Evolutionary conservation across 2,329 filamentous ascomycete genomes (phyloP).

Genomic region (Xylaria sp.): DNA sequence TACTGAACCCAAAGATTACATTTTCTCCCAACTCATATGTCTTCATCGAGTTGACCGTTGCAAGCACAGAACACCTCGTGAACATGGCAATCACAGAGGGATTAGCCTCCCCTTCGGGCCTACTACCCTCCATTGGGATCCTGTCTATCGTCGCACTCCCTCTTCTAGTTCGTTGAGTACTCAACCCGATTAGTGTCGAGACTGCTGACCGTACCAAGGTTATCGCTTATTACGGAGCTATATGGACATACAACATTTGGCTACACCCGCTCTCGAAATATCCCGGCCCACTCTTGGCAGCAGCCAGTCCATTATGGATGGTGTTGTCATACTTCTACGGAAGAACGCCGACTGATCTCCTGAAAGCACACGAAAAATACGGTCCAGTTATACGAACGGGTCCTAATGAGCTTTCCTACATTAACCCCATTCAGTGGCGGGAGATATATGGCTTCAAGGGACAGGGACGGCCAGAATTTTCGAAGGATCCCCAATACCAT

Average conservation of each 20-base stretch:
- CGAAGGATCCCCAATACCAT: slow-evolving; percentile 11
- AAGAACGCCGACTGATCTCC: slow-evolving; percentile 15
- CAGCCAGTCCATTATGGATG: slow-evolving; percentile 26
- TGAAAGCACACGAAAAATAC: slow-evolving; percentile 19
- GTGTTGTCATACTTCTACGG: slow-evolving; percentile 19
- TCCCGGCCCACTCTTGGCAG: slow-evolving; percentile 18
- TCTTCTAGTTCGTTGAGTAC: neutral
- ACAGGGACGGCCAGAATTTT: slow-evolving; percentile 16
- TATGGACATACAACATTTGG: slow-evolving; percentile 23
- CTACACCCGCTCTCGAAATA: slow-evolving; percentile 28
- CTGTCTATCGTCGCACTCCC: neutral
- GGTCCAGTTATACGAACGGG: slow-evolving; percentile 22
- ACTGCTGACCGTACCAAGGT: neutral
- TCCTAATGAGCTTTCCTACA: slow-evolving; percentile 24
- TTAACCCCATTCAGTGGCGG: slow-evolving; percentile 22
- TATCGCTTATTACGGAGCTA: slow-evolving; percentile 11
- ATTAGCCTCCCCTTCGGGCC: neutral
- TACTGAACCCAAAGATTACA: neutral
- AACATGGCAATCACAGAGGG: slow-evolving; percentile 7
- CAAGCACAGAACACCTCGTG: neutral
- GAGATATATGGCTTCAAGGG: slow-evolving; percentile 29
- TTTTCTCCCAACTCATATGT: neutral
- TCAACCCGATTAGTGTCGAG: neutral
- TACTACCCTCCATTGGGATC: neutral
- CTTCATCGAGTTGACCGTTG: neutral